phyloP scores from a whole-genome alignment of 768 basidiomycete genomes.

The Termitomyces sp. region DNA sequence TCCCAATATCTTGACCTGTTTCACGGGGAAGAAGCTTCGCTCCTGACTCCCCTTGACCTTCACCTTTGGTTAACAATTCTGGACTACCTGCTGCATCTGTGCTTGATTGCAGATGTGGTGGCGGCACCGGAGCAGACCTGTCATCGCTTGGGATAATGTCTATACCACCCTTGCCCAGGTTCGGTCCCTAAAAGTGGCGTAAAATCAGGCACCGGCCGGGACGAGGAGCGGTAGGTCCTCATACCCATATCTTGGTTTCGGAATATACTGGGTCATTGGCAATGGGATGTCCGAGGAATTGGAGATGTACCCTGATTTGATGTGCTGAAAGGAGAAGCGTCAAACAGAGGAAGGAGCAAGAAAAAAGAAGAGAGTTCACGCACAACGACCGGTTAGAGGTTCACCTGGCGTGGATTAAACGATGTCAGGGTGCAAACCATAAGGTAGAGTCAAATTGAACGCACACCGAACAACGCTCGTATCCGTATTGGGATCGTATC shows the following conservation, averaged over 20 bases:
- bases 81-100: conserved; percentile 38
- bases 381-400: conserved; percentile 91
- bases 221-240: neutral
- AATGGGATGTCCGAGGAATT: conserved; percentile 89
- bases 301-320: conserved; percentile 95
- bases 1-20: conserved; percentile 82
- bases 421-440: neutral
- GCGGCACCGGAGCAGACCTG: conserved; percentile 57
- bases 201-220: neutral
- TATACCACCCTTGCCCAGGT: conserved; percentile 74
- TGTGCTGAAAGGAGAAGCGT: conserved; percentile 56
- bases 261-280: conserved; percentile 95
- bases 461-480: conserved; percentile 85
- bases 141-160: conserved; percentile 66
- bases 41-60: conserved; percentile 6
- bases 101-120: conserved; percentile 36
- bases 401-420: conserved; percentile 42
- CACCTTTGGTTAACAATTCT: conserved; percentile 31
- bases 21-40: conserved; percentile 67
- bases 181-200: conserved; percentile 45
- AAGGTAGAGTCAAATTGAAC: conserved; percentile 12
- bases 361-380: conserved; percentile 24
- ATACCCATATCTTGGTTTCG: conserved; percentile 70
- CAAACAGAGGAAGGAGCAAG: conserved; percentile 1
- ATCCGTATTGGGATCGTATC: conserved; percentile 73